phyloP scores from a whole-genome alignment of 805 yeast genomes.

The Ogataea trehalophila region DNA sequence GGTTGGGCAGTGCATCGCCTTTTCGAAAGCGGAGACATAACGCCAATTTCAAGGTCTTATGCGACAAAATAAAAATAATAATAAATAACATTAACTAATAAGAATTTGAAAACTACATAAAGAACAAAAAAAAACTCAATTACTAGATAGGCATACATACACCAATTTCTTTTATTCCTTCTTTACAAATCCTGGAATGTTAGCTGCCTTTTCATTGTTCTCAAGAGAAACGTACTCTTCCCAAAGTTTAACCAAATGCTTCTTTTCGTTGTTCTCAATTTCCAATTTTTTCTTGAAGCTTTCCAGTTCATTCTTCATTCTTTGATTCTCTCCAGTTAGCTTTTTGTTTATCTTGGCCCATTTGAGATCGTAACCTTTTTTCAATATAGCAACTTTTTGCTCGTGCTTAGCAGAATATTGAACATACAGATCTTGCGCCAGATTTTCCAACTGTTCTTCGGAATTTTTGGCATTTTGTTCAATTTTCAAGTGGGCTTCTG shows the following conservation, averaged over 20 bases:
- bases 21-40: too few relatives aligned
- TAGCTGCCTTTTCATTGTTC: slow-evolving; percentile 20
- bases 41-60: too few relatives aligned
- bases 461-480: slow-evolving; percentile 41
- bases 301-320: slow-evolving; percentile 47
- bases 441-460: slow-evolving; percentile 50
- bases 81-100: too few relatives aligned
- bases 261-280: slow-evolving; percentile 53
- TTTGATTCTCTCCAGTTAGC: slow-evolving; percentile 38
- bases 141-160: background rate
- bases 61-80: too few relatives aligned
- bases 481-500: slow-evolving; percentile 21
- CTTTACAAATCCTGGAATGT: slow-evolving; percentile 17
- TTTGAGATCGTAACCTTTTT: slow-evolving; percentile 52
- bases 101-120: too few relatives aligned
- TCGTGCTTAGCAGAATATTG: slow-evolving; percentile 78
- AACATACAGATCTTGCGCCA: slow-evolving; percentile 65
- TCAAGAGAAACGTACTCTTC: slow-evolving; percentile 28
- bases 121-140: too few relatives aligned
- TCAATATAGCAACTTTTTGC: slow-evolving; percentile 58
- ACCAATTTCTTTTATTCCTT: background rate
- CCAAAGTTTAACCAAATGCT: slow-evolving; percentile 47
- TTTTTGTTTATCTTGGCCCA: slow-evolving; percentile 42
- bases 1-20: too few relatives aligned
- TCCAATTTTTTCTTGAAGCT: slow-evolving; percentile 43